Evolutionary conservation across 495 filamentous ascomycete species (phyloP).

Genomic region (Mytilinidion resinicola): DNA sequence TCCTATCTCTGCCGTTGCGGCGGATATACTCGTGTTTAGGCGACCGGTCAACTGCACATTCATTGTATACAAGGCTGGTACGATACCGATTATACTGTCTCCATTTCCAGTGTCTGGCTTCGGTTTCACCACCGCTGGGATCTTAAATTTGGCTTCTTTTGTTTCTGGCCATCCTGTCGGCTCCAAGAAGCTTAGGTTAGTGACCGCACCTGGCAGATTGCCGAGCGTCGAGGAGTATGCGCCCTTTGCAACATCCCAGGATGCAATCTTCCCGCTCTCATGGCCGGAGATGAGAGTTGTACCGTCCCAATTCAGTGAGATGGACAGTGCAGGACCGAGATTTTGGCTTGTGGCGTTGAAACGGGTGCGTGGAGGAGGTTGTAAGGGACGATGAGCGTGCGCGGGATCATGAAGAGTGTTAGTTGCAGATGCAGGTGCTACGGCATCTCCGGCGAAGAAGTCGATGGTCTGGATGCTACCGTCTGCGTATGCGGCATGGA

Average conservation of each 20-base stretch:
- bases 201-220: conserved; percentile 69
- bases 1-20: conserved; percentile 9
- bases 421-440: conserved; percentile 3
- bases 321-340: conserved; percentile 53
- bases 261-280: conserved; percentile 64
- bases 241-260: conserved; percentile 69
- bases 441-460: conserved; percentile 47
- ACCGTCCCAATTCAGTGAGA: conserved; percentile 75
- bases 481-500: conserved; percentile 78
- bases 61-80: conserved; percentile 63
- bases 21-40: background rate
- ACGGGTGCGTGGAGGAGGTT: conserved; percentile 39
- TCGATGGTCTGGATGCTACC: conserved; percentile 76
- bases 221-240: conserved; percentile 55
- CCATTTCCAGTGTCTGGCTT: conserved; percentile 45
- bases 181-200: conserved; percentile 65
- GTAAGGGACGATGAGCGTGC: conserved; percentile 21
- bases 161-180: conserved; percentile 51
- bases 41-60: conserved; percentile 51
- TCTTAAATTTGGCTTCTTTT: conserved; percentile 40
- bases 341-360: conserved; percentile 55
- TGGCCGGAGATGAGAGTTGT: conserved; percentile 77
- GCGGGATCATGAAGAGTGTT: conserved; percentile 22
- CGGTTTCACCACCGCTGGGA: conserved; percentile 66
- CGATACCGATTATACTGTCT: conserved; percentile 23